phyloP scores from a whole-genome alignment of 2,329 filamentous ascomycete species.

The Canariomyces notabilis region DNA sequence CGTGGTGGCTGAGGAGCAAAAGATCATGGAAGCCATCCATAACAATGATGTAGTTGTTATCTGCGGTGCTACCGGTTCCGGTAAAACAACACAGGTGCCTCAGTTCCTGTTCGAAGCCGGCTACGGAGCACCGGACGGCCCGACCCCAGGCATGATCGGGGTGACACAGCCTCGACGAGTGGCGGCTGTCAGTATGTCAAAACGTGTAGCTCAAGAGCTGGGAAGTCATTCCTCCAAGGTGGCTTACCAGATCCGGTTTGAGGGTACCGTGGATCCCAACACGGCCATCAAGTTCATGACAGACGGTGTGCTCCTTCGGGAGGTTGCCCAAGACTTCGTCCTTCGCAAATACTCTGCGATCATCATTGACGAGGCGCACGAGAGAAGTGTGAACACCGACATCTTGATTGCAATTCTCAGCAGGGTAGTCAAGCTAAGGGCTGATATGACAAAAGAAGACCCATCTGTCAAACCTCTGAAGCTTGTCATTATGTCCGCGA shows the following conservation, averaged over 20 bases:
- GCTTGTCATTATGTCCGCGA: conserved; percentile 97
- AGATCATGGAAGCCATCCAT: conserved; percentile 95
- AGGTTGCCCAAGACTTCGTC: conserved; percentile 84
- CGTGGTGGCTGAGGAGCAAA: conserved; percentile 91
- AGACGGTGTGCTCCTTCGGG: conserved; percentile 87
- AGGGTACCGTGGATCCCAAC: conserved; percentile 71
- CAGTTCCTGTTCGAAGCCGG: conserved; percentile 95
- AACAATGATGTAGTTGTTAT: conserved; percentile 86
- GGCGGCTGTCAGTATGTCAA: conserved; percentile 93
- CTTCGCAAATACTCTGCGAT: conserved; percentile 88
- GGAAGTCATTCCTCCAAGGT: conserved; percentile 72
- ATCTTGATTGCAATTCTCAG: conserved; percentile 97
- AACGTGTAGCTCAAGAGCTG: conserved; percentile 81
- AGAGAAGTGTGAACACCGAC: conserved; percentile 95
- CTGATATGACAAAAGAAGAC: conserved; percentile 68
- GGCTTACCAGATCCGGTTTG: conserved; percentile 92
- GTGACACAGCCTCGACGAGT: conserved; percentile 93
- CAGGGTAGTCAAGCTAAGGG: conserved; percentile 78
- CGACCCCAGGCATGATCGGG: conserved; percentile 86
- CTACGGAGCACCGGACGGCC: conserved; percentile 72
- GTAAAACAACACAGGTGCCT: conserved; percentile 95
- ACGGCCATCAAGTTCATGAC: conserved; percentile 99
- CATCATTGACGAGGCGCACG: conserved; percentile 94
- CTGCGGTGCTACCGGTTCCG: conserved; percentile 91
- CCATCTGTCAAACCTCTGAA: conserved; percentile 73